Evolutionary conservation across 2,329 filamentous ascomycete species (phyloP), one percentile per base, ranked within the genome.

Genomic region (Sphaerostilbella broomeana): DNA sequence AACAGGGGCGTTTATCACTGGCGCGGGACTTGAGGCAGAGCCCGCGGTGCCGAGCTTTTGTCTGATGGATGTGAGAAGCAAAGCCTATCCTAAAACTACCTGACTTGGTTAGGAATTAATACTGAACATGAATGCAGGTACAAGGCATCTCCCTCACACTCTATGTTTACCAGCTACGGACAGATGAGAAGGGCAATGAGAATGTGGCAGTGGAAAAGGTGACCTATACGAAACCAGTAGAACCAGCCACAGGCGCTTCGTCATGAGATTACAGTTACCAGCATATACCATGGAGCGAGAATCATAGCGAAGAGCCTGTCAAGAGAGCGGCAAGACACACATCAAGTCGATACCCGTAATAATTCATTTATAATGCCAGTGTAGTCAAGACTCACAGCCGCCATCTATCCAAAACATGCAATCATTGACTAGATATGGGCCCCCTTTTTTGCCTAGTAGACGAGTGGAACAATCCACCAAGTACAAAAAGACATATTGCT

Each of bases 101-200:
- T 15, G 11, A 3, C 3, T 12, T 16, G 19, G 25, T 15, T 8
- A 24, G 38, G 32, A 15, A n/a, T n/a, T 26, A 8, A 31, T 53
- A 34, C 54, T 59, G 30, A 59, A 42, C 40, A 13, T 40, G 32
- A 24, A 32, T 13, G 19, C 36, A 94, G 87, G 86, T 94, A 24
- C 90, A 97, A 76, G 90, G 90, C 21, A 94, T 95, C 59, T 94
- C 94, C 12, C 75, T 97, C 50, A 94, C 94, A 44, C 73, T 97
- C 35, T 97, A 97, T 61, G 90, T 97, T 38, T 97, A 97, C 60
- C 84, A 89, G 60, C 63, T 89, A 55, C 77, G 81, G 59, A 87
- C 83, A 57, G 84, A 87, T 52, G 79, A 76, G 41, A 81, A 84
- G 50, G 85, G 85, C 12, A 76, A 76, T 24, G 84, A 89, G 62